phyloP scores from a whole-genome alignment of 345 rosid genomes.

The Gossypium raimondii region DNA sequence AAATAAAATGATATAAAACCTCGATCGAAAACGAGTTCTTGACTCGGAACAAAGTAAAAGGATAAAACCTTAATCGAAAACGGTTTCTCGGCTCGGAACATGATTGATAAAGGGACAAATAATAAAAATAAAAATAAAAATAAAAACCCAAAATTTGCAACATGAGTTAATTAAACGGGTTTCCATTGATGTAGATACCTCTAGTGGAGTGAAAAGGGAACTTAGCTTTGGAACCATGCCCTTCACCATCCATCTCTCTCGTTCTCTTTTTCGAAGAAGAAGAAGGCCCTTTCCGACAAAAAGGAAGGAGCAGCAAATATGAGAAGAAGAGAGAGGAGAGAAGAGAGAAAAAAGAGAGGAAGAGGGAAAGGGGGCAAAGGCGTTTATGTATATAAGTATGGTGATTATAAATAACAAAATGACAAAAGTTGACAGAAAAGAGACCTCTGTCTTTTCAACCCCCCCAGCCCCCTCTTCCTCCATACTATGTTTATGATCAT shows the following conservation, averaged over 20 bases:
- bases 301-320: background rate
- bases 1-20: too few relatives aligned
- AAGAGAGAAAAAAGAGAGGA: background rate
- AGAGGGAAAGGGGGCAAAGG: background rate
- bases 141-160: background rate
- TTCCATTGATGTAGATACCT: background rate
- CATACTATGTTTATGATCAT: background rate
- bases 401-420: background rate
- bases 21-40: too few relatives aligned
- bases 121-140: background rate
- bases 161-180: background rate
- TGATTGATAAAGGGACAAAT: too few relatives aligned
- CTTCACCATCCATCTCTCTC: conserved; percentile 4
- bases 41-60: too few relatives aligned
- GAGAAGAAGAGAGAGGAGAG: background rate
- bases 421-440: conserved; percentile 11
- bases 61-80: too few relatives aligned
- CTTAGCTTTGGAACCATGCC: background rate
- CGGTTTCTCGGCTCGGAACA: too few relatives aligned
- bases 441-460: background rate
- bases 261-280: background rate
- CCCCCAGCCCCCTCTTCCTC: background rate
- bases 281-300: background rate
- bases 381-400: background rate
- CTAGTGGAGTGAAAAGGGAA: background rate